phyloP scores from a whole-genome alignment of 352 stramenopile genomes.

The Nothophytophthora sp. region DNA sequence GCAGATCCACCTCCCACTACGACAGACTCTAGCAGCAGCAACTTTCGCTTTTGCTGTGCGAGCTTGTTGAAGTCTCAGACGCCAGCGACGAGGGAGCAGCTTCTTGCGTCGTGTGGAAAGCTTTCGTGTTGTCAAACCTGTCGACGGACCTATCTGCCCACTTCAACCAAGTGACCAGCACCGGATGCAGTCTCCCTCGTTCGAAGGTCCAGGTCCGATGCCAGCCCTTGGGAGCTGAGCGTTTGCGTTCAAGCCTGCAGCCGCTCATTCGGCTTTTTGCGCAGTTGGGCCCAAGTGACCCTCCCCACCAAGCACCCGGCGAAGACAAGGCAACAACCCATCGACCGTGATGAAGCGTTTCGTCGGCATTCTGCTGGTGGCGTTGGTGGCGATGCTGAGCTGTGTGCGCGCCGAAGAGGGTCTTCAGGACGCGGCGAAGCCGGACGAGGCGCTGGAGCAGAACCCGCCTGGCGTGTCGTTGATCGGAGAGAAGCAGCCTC shows the following conservation, averaged over 20 bases:
- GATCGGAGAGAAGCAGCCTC: constrained; percentile 17
- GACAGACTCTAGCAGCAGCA: no score
- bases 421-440: constrained; percentile 1
- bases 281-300: constrained; percentile 12
- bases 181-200: no score
- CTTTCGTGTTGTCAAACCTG: no score
- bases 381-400: constrained; percentile 26
- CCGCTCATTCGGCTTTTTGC: constrained; percentile 22
- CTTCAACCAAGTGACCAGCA: no score
- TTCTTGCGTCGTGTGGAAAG: no score
- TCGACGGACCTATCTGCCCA: not conserved
- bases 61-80: no score
- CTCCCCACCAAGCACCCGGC: constrained; percentile 3
- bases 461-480: constrained; percentile 24
- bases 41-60: no score
- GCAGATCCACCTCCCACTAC: no score
- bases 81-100: no score
- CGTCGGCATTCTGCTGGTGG: constrained; percentile 17
- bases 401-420: constrained; percentile 22
- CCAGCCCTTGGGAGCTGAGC: not conserved
- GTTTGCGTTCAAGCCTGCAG: no score
- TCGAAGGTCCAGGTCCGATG: no score
- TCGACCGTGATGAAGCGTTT: constrained; percentile 29
- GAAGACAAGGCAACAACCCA: not conserved
- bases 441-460: constrained; percentile 15